These are phyloP conservation scores for Abrus precatorius DNA, from an alignment of 306 rosid species.

Conservation along the genomic window DNA sequence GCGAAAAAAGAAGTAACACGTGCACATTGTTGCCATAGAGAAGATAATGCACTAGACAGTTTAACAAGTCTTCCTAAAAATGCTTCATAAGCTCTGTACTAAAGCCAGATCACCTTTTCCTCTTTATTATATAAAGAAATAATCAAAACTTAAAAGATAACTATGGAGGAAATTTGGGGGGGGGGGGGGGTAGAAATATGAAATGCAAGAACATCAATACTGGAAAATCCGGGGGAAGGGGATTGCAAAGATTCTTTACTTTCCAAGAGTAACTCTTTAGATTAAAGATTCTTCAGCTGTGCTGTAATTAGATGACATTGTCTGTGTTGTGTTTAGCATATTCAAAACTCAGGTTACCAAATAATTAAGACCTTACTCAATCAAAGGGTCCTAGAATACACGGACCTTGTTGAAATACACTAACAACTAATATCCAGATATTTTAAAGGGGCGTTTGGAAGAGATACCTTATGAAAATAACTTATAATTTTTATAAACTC, in stretches of 20 bases:
- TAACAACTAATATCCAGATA: constrained; percentile 10
- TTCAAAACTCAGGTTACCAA: constrained; percentile 14
- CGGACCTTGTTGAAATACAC: neutral
- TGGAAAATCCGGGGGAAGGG: neutral
- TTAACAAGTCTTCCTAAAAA: neutral
- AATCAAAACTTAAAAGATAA: neutral
- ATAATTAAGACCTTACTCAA: constrained; percentile 24
- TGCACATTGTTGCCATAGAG: constrained; percentile 11
- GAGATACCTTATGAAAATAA: too few species aligned
- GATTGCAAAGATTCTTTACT: constrained; percentile 10
- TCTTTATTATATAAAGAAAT: constrained; percentile 6
- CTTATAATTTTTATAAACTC: too few species aligned
- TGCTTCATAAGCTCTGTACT: constrained; percentile 1
- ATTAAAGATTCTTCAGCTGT: constrained; percentile 14
- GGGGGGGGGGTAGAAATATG: too few species aligned
- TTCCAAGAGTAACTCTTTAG: neutral
- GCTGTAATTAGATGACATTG: constrained; percentile 21
- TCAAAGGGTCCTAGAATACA: constrained; percentile 15
- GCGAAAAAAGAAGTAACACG: constrained; percentile 14
- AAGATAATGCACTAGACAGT: constrained; percentile 28
- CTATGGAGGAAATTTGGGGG: neutral
- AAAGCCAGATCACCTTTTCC: constrained; percentile 33
- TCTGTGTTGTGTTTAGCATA: neutral
- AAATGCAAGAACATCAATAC: constrained; percentile 4
- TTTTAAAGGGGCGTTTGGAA: neutral